Base-by-base conservation (phyloP, 169 alveolate genomes). In the Blepharisma undulans region DNA sequence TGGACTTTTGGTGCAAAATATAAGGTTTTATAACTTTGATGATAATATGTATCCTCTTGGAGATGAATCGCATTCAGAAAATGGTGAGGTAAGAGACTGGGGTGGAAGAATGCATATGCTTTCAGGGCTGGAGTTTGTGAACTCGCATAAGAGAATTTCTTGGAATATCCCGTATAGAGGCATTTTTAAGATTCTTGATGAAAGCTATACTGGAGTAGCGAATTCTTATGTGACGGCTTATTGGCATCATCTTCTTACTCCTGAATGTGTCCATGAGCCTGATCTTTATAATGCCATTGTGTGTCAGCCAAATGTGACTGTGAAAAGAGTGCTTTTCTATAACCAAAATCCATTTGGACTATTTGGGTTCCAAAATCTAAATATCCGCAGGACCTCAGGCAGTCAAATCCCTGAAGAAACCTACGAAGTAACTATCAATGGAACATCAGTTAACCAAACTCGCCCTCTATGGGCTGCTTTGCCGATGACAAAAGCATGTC, bases 61-160 rank as follows among this genome's bases (percentile, higher is more conserved):
- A 10, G 90, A 93, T 78, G 89, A 90, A 81, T 91, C 94, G 4
- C 94, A 93, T 76, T 93, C 94, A 5, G 60, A 21, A 16, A 74
- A 76, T 59, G 76, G 91, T 8, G 76, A 87, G 12, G 66, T 74
- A 12, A 25, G 84, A 7, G 95, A 93, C 34, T 48, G 87, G 6
- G 93, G 95, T 29, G 94, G 90, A 10, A 84, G 95, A 81, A n/a
- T 66, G 5, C 21, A 19, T 72, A 59, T 60, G 74, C 10, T 90
- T 32, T 14, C 12, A 33, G 36, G 32, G 14, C 80, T 88, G 48
- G 84, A 30, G 21, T 87, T 59, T 18, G 16, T 14, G 21, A 30
- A 60, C 29, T 48, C 84, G 34, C 29, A 48, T n/a, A 84, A 84
- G 32, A 84, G 82, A 60, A 19, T 84, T 25, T 10, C 33, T 4